A percentile compares a stretch with the other conserved stretches of the same genome.
These are phyloP conservation scores for Kodamaea leandrae DNA, from an alignment of 805 yeast genomes.

Conservation along the genomic window DNA sequence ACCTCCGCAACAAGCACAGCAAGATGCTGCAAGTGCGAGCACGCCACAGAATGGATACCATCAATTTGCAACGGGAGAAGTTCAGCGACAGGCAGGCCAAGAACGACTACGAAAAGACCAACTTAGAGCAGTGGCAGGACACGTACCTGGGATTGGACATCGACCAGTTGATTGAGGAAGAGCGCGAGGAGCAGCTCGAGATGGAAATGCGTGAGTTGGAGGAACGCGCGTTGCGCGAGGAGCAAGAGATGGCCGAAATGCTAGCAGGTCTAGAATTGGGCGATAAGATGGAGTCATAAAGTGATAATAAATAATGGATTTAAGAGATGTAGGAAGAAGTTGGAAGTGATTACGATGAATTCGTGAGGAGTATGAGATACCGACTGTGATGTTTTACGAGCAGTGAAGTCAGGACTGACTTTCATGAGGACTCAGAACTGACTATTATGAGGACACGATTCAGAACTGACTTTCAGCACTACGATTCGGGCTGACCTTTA, in stretches of 20 bases:
- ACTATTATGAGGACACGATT: no score
- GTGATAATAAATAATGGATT: not conserved
- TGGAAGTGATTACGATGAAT: no score
- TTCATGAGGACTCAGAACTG: no score
- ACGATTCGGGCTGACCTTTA: no score
- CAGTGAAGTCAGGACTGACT: no score
- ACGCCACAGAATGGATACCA: constrained; percentile 22
- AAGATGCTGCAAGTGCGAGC: constrained; percentile 24
- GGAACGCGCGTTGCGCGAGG: constrained; percentile 13
- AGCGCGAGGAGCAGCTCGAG: constrained; percentile 12
- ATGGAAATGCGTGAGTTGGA: constrained; percentile 21
- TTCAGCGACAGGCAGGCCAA: constrained; percentile 6
- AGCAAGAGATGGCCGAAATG: constrained; percentile 16
- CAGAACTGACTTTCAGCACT: no score
- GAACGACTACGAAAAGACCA: constrained; percentile 10
- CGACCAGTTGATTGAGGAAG: constrained; percentile 25
- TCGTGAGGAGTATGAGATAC: no score
- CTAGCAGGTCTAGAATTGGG: constrained; percentile 4
- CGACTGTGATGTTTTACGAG: no score
- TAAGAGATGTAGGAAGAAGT: no score
- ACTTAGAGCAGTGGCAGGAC: not conserved
- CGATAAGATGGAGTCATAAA: constrained; percentile 6
- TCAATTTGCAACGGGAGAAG: constrained; percentile 11
- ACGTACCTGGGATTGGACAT: constrained; percentile 16
- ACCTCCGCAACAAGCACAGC: constrained; percentile 21